Evolutionary conservation across 2,329 filamentous ascomycete species (phyloP).

Genomic region (Hypoxylon sp.): DNA sequence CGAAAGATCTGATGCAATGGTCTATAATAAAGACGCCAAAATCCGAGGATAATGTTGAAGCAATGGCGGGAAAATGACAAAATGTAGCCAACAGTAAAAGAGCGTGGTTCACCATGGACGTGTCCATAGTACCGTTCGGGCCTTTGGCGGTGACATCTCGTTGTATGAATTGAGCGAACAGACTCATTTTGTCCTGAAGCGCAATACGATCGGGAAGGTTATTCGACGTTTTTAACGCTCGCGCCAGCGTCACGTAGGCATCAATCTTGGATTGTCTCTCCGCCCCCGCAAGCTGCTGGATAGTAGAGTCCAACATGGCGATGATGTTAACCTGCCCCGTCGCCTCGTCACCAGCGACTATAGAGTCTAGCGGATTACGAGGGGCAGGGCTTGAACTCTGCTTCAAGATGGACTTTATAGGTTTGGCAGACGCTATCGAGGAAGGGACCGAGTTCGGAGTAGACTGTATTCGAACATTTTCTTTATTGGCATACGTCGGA

Average conservation of each 20-base stretch:
- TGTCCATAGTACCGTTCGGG: slow-evolving; percentile 68
- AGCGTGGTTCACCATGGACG: slow-evolving; percentile 79
- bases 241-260: slow-evolving; percentile 84
- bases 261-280: slow-evolving; percentile 81
- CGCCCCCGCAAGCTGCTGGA: slow-evolving; percentile 81
- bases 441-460: slow-evolving; percentile 57
- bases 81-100: slow-evolving; percentile 82
- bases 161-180: slow-evolving; percentile 84
- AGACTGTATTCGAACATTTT: slow-evolving; percentile 52
- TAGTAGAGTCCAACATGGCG: slow-evolving; percentile 86
- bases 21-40: slow-evolving; percentile 86
- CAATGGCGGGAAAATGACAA: slow-evolving; percentile 78
- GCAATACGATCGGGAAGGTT: slow-evolving; percentile 81
- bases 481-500: slow-evolving; percentile 58
- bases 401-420: slow-evolving; percentile 82
- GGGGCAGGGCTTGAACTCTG: slow-evolving; percentile 60
- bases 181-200: slow-evolving; percentile 78
- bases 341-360: slow-evolving; percentile 56
- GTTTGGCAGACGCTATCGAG: slow-evolving; percentile 56
- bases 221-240: slow-evolving; percentile 82
- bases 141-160: slow-evolving; percentile 78
- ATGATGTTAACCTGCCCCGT: slow-evolving; percentile 67
- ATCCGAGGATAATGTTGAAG: slow-evolving; percentile 77
- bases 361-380: slow-evolving; percentile 59
- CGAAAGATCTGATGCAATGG: slow-evolving; percentile 78